Conservation (phyloP, 1,139 yeast species). For the Sugiyamaella xylanicola region DNA sequence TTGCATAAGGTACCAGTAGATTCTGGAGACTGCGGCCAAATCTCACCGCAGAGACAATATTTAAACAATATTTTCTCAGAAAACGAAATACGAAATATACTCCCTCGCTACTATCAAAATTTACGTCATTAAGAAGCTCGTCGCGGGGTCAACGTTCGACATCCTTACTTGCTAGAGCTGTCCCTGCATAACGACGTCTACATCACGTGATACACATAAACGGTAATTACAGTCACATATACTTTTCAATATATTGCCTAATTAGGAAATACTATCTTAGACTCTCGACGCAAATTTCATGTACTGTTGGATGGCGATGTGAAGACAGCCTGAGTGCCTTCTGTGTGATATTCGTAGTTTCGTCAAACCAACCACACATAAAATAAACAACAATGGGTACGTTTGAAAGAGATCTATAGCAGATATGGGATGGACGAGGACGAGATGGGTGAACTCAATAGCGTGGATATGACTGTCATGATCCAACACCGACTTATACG, state of each 20-base stretch:
- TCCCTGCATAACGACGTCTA: too few species aligned
- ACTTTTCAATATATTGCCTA: background rate
- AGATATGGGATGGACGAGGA: background rate
- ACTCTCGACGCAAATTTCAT: background rate
- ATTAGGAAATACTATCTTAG: background rate
- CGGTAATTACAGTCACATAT: background rate
- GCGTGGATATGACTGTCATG: too few species aligned
- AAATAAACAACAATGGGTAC: constrained; percentile 19
- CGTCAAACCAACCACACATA: constrained; percentile 17
- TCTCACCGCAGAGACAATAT: too few species aligned
- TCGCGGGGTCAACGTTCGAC: too few species aligned
- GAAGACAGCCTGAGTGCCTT: constrained; percentile 2
- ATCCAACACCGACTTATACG: too few species aligned
- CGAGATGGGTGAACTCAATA: background rate
- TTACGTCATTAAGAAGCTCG: too few species aligned
- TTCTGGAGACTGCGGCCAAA: too few species aligned
- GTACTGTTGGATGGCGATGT: background rate
- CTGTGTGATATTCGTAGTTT: constrained; percentile 13
- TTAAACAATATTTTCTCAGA: too few species aligned
- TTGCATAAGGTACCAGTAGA: too few species aligned
- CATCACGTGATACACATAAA: background rate
- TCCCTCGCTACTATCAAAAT: too few species aligned
- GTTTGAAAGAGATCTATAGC: background rate
- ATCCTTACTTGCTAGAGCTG: too few species aligned
- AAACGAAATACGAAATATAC: too few species aligned